Percentiles rank a stretch among this genome's conserved stretches.
phyloP scores from a whole-genome alignment of 345 rosid genomes.

The Cardamine chenopodiifolia region DNA sequence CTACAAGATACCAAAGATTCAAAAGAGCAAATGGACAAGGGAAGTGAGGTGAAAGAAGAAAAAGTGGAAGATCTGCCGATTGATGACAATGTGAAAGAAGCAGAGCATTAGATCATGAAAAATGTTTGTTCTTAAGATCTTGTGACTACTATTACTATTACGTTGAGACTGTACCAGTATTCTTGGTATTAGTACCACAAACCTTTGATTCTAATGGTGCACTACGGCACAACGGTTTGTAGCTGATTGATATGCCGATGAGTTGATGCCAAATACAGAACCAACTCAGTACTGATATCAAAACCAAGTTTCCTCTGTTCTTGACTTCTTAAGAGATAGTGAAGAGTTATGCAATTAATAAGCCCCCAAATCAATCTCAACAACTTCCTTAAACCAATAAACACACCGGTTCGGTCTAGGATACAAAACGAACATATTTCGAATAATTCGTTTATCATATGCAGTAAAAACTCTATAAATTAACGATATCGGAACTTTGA shows the following conservation, averaged over 20 bases:
- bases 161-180: conserved; percentile 26
- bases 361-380: neutral
- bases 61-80: conserved; percentile 29
- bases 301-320: conserved; percentile 6
- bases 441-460: neutral
- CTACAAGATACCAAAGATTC: conserved; percentile 60
- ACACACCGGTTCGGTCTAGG: neutral
- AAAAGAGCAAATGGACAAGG: conserved; percentile 44
- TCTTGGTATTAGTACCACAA: conserved; percentile 20
- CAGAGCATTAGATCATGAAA: conserved; percentile 39
- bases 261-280: neutral
- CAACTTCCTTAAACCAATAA: neutral
- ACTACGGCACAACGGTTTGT: neutral
- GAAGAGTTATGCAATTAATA: neutral
- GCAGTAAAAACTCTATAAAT: too few relatives aligned
- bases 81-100: conserved; percentile 38
- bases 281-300: conserved; percentile 3
- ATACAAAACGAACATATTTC: neutral
- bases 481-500: too few relatives aligned
- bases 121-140: conserved; percentile 7
- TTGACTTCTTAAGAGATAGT: neutral
- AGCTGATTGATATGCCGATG: neutral
- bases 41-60: conserved; percentile 41
- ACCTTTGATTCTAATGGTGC: conserved; percentile 16
- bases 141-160: conserved; percentile 14